phyloP scores from a whole-genome alignment of 2,329 filamentous ascomycete species.

The Falciphora oryzae region DNA sequence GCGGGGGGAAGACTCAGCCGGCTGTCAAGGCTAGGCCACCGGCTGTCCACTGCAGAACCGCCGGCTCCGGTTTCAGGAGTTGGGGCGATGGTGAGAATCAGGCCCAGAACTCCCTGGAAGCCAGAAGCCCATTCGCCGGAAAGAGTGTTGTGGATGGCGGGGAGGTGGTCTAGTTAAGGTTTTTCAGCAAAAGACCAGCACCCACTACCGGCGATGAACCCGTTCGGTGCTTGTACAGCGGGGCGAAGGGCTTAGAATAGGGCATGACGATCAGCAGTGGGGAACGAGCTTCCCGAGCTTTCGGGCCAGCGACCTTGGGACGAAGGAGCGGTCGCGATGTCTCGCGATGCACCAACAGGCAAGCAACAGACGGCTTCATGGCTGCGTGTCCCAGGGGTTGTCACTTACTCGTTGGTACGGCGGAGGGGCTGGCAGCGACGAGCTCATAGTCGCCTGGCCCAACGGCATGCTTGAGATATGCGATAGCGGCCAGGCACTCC shows the following conservation, averaged over 20 bases:
- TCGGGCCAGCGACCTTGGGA: not conserved
- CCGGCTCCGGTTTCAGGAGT: slow-evolving; percentile 3
- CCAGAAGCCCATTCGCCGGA: slow-evolving; percentile 50
- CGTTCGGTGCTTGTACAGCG: not conserved
- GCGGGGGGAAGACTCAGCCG: not conserved
- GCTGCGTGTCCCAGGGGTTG: slow-evolving; percentile 15
- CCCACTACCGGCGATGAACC: not conserved
- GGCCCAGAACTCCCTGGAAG: slow-evolving; percentile 54
- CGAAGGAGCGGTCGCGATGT: slow-evolving; percentile 1
- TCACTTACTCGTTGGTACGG: slow-evolving; percentile 63
- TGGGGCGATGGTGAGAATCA: slow-evolving; percentile 36
- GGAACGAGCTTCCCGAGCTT: not conserved
- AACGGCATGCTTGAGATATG: slow-evolving; percentile 64
- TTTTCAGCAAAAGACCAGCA: slow-evolving; percentile 8
- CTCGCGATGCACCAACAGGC: slow-evolving; percentile 4
- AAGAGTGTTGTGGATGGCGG: slow-evolving; percentile 46
- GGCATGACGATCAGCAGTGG: not conserved
- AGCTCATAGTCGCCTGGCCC: slow-evolving; percentile 58
- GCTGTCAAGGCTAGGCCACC: not conserved
- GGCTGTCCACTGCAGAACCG: not conserved
- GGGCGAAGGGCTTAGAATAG: not conserved
- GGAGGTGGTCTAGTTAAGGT: slow-evolving; percentile 42
- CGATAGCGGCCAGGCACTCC: slow-evolving; percentile 79
- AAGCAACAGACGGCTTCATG: slow-evolving; percentile 6
- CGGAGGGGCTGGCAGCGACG: slow-evolving; percentile 63